Conservation (phyloP, 1,139 yeast genomes). For the Geotrichum cucujoidarum region DNA sequence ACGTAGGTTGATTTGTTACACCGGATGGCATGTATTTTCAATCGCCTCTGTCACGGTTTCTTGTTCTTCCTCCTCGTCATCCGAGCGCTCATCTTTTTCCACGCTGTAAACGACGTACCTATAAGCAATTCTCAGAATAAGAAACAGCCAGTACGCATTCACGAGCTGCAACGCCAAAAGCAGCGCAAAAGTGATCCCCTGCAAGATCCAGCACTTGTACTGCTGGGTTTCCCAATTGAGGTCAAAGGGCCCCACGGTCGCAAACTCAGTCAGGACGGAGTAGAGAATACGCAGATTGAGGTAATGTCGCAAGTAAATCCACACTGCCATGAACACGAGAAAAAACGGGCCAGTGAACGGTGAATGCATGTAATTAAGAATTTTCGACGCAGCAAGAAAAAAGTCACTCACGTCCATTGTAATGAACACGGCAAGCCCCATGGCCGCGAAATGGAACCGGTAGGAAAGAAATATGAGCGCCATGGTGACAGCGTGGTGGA, state of each 20-base stretch:
- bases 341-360: slow-evolving; percentile 60
- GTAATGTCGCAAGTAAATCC: slow-evolving; percentile 90
- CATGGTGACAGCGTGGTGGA: slow-evolving; percentile 90
- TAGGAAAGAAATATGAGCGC: slow-evolving; percentile 86
- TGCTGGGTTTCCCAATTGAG: slow-evolving; percentile 90
- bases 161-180: slow-evolving; percentile 78
- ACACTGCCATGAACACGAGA: slow-evolving; percentile 57
- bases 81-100: slow-evolving; percentile 83
- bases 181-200: slow-evolving; percentile 75
- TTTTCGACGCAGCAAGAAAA: slow-evolving; percentile 77
- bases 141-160: slow-evolving; percentile 79
- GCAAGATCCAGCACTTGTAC: slow-evolving; percentile 94
- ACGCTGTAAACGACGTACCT: slow-evolving; percentile 57
- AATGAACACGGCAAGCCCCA: slow-evolving; percentile 84
- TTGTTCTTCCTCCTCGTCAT: slow-evolving; percentile 63
- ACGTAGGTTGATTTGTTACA: neutral
- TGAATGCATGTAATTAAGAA: slow-evolving; percentile 76
- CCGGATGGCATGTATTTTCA: neutral
- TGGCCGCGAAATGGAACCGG: slow-evolving; percentile 92
- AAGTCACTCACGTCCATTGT: slow-evolving; percentile 96
- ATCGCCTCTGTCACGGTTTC: slow-evolving; percentile 23
- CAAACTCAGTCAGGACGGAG: slow-evolving; percentile 85
- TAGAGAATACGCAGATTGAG: slow-evolving; percentile 73
- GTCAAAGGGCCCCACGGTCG: slow-evolving; percentile 73
- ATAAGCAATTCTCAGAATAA: slow-evolving; percentile 71